Conservation (phyloP, 2,329 filamentous ascomycete species). For the Amauroascus verrucosus region DNA sequence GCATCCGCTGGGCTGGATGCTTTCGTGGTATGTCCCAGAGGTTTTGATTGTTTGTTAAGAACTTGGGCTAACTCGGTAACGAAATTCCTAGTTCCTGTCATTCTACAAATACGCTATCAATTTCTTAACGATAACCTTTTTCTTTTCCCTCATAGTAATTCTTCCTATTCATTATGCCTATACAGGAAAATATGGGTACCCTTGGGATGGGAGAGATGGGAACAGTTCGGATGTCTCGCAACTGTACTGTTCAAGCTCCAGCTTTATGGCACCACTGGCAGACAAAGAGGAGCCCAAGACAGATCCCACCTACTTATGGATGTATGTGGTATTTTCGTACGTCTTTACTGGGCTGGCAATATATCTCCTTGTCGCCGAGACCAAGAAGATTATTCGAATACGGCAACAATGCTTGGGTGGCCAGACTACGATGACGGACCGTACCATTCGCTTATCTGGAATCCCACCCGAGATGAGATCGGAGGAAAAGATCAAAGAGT, state of each 20-base stretch:
- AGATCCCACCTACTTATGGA: conserved; percentile 62
- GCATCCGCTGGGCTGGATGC: conserved; percentile 87
- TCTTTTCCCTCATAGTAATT: conserved; percentile 72
- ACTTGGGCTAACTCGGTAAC: conserved; percentile 8
- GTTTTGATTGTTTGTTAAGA: background rate
- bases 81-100: conserved; percentile 55
- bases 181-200: conserved; percentile 33
- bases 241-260: conserved; percentile 24
- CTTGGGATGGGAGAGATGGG: conserved; percentile 27
- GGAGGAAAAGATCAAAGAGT: conserved; percentile 71
- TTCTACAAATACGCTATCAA: conserved; percentile 95
- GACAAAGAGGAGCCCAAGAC: conserved; percentile 20
- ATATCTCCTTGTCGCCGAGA: conserved; percentile 74
- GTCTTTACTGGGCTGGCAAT: conserved; percentile 75
- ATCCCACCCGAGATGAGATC: conserved; percentile 70
- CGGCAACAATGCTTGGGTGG: conserved; percentile 86
- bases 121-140: conserved; percentile 66
- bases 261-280: conserved; percentile 6
- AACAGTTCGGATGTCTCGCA: conserved; percentile 25
- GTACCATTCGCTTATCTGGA: conserved; percentile 82
- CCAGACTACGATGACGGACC: conserved; percentile 90
- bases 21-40: conserved; percentile 58
- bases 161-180: conserved; percentile 73
- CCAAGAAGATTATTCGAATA: conserved; percentile 70
- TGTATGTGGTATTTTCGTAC: conserved; percentile 90